Percentiles rank a stretch among this genome's conserved stretches.
phyloP scores from a whole-genome alignment of 2,329 filamentous ascomycete species.

The Diaporthe sp. region DNA sequence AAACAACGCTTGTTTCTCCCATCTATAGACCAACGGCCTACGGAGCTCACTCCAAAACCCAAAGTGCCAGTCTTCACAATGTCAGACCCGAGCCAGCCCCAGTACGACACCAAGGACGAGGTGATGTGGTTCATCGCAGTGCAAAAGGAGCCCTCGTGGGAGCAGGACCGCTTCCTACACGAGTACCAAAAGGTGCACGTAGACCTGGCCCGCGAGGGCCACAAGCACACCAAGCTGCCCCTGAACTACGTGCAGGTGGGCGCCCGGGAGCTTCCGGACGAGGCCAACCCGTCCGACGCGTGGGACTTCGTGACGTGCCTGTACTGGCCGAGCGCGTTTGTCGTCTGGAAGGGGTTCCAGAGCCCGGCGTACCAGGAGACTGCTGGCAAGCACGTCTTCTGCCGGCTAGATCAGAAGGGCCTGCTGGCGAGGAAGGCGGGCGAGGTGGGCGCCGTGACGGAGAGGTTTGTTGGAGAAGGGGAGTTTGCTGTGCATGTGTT shows the following conservation, averaged over 20 bases:
- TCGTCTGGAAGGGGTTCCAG: conserved; percentile 31
- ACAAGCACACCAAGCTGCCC: conserved; percentile 22
- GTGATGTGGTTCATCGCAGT: conserved; percentile 29
- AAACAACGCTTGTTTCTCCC: background rate
- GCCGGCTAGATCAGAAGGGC: conserved; percentile 15
- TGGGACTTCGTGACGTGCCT: conserved; percentile 31
- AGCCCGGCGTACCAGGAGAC: conserved; percentile 25
- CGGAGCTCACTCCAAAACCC: no score
- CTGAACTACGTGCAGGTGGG: conserved; percentile 19
- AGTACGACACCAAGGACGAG: conserved; percentile 16
- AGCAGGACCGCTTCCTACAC: conserved; percentile 17
- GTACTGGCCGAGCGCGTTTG: conserved; percentile 6
- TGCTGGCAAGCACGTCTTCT: conserved; percentile 20
- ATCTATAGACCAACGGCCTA: background rate
- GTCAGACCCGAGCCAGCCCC: background rate
- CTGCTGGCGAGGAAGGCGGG: conserved; percentile 14
- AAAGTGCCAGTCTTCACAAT: background rate
- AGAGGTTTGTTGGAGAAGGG: conserved; percentile 5
- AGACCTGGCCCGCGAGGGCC: conserved; percentile 12
- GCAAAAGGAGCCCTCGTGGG: conserved; percentile 9
- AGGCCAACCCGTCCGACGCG: background rate
- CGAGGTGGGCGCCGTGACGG: background rate
- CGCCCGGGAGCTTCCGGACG: background rate
- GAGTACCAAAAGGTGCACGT: conserved; percentile 24
- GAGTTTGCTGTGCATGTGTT: conserved; percentile 11